Evolutionary conservation across 495 filamentous ascomycete species (phyloP).

Genomic region (Podospora sp.): DNA sequence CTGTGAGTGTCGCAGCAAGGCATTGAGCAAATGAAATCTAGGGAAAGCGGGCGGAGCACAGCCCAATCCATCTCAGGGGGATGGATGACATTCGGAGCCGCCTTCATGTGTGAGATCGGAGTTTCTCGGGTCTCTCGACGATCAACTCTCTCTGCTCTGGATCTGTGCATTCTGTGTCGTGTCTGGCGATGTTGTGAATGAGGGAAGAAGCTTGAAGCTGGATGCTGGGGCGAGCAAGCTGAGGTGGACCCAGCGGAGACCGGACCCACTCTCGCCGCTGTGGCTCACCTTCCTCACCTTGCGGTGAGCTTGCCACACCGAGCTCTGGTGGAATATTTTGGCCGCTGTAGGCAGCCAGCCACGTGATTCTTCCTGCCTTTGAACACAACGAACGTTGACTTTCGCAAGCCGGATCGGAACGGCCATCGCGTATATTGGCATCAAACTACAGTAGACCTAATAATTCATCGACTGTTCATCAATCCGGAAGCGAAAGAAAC

Average conservation of each 20-base stretch:
- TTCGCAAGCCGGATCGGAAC: not conserved
- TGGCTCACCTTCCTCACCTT: conserved; percentile 1
- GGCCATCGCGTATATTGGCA: not conserved
- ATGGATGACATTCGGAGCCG: not conserved
- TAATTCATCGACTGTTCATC: not conserved
- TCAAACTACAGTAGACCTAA: not conserved
- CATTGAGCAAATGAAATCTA: not conserved
- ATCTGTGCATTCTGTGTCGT: not conserved
- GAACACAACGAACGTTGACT: not conserved
- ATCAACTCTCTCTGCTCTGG: not conserved
- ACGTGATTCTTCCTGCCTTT: not conserved
- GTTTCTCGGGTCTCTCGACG: not conserved
- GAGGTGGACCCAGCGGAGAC: not conserved
- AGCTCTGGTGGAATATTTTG: not conserved
- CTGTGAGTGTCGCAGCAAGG: not conserved
- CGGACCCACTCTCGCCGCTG: not conserved
- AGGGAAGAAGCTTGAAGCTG: not conserved
- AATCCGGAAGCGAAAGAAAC: not conserved
- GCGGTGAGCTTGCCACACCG: not conserved
- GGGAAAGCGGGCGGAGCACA: not conserved
- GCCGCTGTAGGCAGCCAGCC: conserved; percentile 7
- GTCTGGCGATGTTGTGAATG: not conserved
- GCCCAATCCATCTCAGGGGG: not conserved
- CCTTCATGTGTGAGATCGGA: not conserved
- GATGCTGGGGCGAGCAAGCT: not conserved